Base-by-base conservation (phyloP, 1,284 basidiomycete genomes). In the Caloboletus inedulis region DNA sequence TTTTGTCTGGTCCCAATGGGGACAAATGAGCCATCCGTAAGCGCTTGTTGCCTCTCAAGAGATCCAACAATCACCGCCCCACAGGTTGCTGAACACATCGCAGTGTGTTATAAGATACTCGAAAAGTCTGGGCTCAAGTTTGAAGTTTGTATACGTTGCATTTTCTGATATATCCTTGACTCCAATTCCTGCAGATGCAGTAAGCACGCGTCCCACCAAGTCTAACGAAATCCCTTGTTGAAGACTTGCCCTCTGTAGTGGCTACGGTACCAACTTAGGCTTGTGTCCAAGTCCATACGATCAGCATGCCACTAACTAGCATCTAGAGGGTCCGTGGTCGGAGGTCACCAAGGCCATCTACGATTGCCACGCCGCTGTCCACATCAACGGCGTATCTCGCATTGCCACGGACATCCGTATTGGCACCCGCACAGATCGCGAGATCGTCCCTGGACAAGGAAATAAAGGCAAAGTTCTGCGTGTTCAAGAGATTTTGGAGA, bases 351-450 rank as follows among this genome's bases (percentile, higher is more conserved):
- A 87, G 60, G 87, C 86, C 1, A 92, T 93, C 52, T 87, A 92
- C 55, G 89, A 89, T 53, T 95, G 93, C 64, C 94, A 97, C 66
- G 80, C 79, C 19, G 94, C 93, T 0, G 89, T 96, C 0, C 94
- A 96, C 63, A 82, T 80, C 2, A 78, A 80, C 64, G 89, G 89
- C 31, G 82, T 82, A 1, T 81, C 81, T 19, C 81, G 89, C 42
- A 77, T 89, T 37, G 85, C 90, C 23, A 94, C 93, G 7, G 94
- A 97, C 70, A 89, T 97, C 54, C 87, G 94, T 29, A 94, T 97
- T 52, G 94, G 94, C 40, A 97, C 94, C 0, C 82, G 94, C 40
- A 79, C 80, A 18, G 93, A 95, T 71, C 79, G 84, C 49, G 72
- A 79, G 29, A 79, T 87, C 34, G 69, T 69, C 2, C 74, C 76